Percentiles rank a stretch among this genome's conserved stretches.
Conservation (phyloP, 352 stramenopile genomes). For the Phytophthora chlamydospora region DNA sequence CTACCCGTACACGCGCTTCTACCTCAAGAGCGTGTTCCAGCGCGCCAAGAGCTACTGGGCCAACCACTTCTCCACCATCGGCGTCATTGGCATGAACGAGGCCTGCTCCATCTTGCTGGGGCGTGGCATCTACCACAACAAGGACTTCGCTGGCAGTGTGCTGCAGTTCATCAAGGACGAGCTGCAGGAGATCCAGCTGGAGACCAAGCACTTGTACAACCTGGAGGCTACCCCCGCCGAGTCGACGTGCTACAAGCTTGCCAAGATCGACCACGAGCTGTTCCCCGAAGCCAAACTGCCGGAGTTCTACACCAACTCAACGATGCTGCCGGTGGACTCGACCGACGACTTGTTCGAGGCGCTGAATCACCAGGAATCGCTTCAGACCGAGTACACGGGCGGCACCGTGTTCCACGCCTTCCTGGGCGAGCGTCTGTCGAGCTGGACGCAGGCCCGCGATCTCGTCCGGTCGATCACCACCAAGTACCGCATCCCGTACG, state of each 20-base stretch:
- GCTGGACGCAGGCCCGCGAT: constrained; percentile 37
- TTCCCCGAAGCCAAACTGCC: constrained; percentile 27
- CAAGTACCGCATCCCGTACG: constrained; percentile 35
- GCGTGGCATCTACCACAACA: constrained; percentile 38
- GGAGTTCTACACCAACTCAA: constrained; percentile 43
- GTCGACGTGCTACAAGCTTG: constrained; percentile 42
- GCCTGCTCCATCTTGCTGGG: constrained; percentile 32
- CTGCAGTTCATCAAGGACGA: constrained; percentile 40
- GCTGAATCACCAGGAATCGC: constrained; percentile 34
- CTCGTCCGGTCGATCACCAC: constrained; percentile 34
- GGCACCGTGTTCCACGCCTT: constrained; percentile 42
- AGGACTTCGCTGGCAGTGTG: constrained; percentile 34
- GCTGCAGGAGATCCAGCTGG: constrained; percentile 35
- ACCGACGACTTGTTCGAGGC: constrained; percentile 39
- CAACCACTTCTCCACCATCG: constrained; percentile 42
- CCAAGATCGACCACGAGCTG: constrained; percentile 34
- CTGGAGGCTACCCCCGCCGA: constrained; percentile 39
- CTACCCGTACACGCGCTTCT: constrained; percentile 40
- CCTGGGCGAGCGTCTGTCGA: constrained; percentile 36
- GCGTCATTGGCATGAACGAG: constrained; percentile 41
- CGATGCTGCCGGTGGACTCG: constrained; percentile 38
- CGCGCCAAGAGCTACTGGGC: constrained; percentile 40
- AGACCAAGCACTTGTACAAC: constrained; percentile 41
- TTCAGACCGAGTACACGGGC: constrained; percentile 40
- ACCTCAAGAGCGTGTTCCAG: constrained; percentile 35